Evolutionary conservation across 2,329 filamentous ascomycete genomes (phyloP), one percentile per base, ranked within the genome.

Genomic region (Pyricularia sp.): DNA sequence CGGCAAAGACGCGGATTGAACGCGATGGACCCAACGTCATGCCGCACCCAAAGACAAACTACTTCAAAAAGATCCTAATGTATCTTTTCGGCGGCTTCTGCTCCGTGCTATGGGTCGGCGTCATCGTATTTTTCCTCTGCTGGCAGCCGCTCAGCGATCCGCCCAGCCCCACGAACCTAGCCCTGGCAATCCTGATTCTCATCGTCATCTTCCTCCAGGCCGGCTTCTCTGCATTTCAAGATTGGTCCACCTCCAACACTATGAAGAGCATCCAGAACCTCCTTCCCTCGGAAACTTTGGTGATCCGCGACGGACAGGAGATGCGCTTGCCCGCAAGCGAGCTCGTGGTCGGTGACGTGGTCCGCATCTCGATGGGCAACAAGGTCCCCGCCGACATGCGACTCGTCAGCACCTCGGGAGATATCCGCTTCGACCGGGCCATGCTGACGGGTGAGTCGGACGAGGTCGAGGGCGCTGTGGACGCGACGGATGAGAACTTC

Each of bases 341-440:
- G 13, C 77, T 90, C 49, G 87, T 90, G 59, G 82, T 81, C 63
- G 89, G 88, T 64, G 88, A 91, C 68, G 74, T 91, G 62, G 84
- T 87, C 66, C 75, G 78, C 64, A 80, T 86, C 68, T 81, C 78
- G 68, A 86, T 84, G 57, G 88, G 88, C 68, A 87, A 89, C 72
- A 85, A 88, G 62, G 81, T 90, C 44, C 87, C 88, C 4, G 88
- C 88, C 40, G 88, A 91, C 74, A 24, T 66, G 12, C 65, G 65
- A 67, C 77, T 87, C 24, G 74, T 87, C 67, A 81, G 87, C 68
- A 84, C 82, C 65, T 84, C 91, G 75, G 40, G 40, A 81, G 93
- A 93, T 73, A 77, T 91, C 66, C 88, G 88, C 62, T 88, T 88
- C 68, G 90, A 96, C 67, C 88, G 91, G 74, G 87, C 88, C 13